These are phyloP conservation scores for Nowakowskiella sp. DNA, from an alignment of 192 early-diverging fungal genomes.

Conservation along the genomic window DNA sequence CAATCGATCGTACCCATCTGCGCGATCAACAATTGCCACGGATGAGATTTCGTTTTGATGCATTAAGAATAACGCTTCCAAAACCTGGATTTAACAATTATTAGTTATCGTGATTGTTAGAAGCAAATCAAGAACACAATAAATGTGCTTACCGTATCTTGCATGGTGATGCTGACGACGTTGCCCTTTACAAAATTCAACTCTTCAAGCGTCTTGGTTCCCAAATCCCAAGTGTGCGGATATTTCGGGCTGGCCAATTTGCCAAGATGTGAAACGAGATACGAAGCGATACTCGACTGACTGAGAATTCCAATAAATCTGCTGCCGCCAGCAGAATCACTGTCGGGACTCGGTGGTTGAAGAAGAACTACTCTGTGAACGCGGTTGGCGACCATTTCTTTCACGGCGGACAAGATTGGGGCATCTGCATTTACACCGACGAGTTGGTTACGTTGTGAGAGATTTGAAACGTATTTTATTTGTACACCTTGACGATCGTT, in stretches of 20 bases:
- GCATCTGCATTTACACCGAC: conserved; percentile 23
- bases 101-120: conserved; percentile 16
- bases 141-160: conserved; percentile 19
- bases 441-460: conserved; percentile 38
- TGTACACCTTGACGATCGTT: conserved; percentile 30
- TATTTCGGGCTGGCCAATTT: conserved; percentile 9
- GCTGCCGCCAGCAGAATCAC: conserved; percentile 5
- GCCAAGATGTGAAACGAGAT: conserved; percentile 36
- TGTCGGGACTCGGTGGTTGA: conserved; percentile 5
- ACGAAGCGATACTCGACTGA: conserved; percentile 24
- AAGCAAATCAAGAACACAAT: neutral
- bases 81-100: conserved; percentile 20
- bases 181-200: conserved; percentile 31
- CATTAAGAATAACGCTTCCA: conserved; percentile 45
- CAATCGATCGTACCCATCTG: conserved; percentile 1
- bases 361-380: conserved; percentile 41
- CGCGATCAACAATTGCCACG: conserved; percentile 38
- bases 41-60: conserved; percentile 33
- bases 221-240: conserved; percentile 12
- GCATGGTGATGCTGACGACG: conserved; percentile 21
- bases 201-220: conserved; percentile 31
- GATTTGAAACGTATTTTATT: conserved; percentile 35
- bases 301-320: conserved; percentile 40
- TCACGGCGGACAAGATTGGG: conserved; percentile 26
- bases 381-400: conserved; percentile 19